Base-by-base conservation (phyloP, 2,329 filamentous ascomycete genomes). In the Colletotrichum tabaci region DNA sequence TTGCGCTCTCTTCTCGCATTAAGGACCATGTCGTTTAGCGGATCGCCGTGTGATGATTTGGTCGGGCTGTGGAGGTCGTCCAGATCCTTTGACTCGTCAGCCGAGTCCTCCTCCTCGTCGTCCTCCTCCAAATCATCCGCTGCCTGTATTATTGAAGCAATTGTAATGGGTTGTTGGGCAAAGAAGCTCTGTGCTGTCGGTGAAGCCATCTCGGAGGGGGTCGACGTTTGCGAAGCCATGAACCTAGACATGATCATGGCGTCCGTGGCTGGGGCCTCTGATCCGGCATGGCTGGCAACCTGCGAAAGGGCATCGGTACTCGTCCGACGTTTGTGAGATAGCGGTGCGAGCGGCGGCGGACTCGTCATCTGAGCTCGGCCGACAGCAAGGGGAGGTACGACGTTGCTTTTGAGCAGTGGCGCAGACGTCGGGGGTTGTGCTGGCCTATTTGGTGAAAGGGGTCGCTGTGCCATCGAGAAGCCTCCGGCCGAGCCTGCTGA, bases 1-100 rank as follows among this genome's bases (percentile, higher is more conserved):
- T 98, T 99, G 73, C 96, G 90, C 81, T 98, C 96, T 46, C 94
- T 90, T 40, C 96, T 90, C 16, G 96, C 96, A 79, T 94, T 96
- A n/a, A 93, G 89, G 13, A 96, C 94, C 8, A 94, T 86, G 72
- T 97, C 95, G 73, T 90, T 93, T 73, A 93, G 84, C 9, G 90
- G 87, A 66, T 92, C 90, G 18, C 88, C 82, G 76, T 82, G 83
- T 40, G 79, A 84, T 58, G 85, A 86, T 80, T 88, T 93, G 21
- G 87, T 87, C 5, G 91, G 89, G 74, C 90, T 92, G 60, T 87
- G 85, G 4, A 85, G 74, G 15, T 81, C 84, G 5, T 80, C 70
- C 77, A 46, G 47, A 2, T 79, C 77, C 10, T 75, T 74, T 0
- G 75, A 71, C 12, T 77, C 72, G 7, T 77, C 77, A 2, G 77